Evolutionary conservation across 345 rosid species (phyloP).

Genomic region (Moricandia arvensis): DNA sequence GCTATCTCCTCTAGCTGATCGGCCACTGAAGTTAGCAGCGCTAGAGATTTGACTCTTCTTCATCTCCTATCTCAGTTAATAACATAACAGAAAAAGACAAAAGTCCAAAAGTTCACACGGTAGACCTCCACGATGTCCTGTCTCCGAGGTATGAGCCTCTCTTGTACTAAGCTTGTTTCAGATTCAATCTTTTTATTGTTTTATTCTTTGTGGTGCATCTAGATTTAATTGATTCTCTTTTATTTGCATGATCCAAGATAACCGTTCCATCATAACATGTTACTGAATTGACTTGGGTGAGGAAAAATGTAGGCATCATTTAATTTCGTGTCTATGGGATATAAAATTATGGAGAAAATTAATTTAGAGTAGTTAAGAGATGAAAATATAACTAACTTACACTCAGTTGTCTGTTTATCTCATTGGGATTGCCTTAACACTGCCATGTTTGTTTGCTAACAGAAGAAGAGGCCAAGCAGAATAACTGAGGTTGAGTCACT

Average conservation of each 20-base stretch:
- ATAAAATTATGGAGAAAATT: constrained; percentile 35
- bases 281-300: constrained; percentile 13
- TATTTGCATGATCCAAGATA: constrained; percentile 34
- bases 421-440: constrained; percentile 5
- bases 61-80: constrained; percentile 37
- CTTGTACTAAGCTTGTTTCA: constrained; percentile 13
- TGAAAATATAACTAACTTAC: constrained; percentile 10
- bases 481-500: constrained; percentile 74
- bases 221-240: constrained; percentile 16
- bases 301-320: background rate
- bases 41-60: constrained; percentile 54
- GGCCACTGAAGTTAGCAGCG: constrained; percentile 58
- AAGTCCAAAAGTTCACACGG: too few species aligned
- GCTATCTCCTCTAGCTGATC: constrained; percentile 71
- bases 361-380: constrained; percentile 36
- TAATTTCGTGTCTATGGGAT: background rate
- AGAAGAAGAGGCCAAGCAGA: constrained; percentile 89
- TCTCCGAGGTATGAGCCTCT: constrained; percentile 60
- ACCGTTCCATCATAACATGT: constrained; percentile 19
- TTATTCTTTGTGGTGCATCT: background rate
- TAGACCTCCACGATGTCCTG: too few species aligned
- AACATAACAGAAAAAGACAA: too few species aligned
- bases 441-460: constrained; percentile 26
- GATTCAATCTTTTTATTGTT: constrained; percentile 15
- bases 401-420: too few species aligned